phyloP scores from a whole-genome alignment of 257 asterid species.

The Primulina tabacum region DNA sequence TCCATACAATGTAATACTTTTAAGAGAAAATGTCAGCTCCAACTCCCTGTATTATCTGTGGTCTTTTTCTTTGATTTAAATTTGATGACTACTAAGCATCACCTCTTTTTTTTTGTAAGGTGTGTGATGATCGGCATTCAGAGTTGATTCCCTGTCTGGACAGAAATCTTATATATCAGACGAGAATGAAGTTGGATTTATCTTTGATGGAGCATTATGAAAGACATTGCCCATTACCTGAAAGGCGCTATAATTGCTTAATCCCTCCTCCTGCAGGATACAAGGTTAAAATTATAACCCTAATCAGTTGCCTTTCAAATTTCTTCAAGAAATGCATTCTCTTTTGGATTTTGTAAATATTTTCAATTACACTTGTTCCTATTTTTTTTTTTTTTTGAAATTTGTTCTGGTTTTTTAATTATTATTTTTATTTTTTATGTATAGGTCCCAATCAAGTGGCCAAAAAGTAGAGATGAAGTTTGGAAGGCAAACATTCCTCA shows the following conservation, averaged over 20 bases:
- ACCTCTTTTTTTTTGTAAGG: conserved; percentile 41
- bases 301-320: conserved; percentile 13
- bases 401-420: not conserved
- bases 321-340: conserved; percentile 5
- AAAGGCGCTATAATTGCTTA: conserved; percentile 83
- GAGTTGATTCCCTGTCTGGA: conserved; percentile 98
- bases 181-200: conserved; percentile 85
- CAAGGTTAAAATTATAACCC: conserved; percentile 51
- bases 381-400: conserved; percentile 1
- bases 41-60: not conserved
- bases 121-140: conserved; percentile 95
- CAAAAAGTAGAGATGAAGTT: conserved; percentile 86
- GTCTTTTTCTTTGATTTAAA: conserved; percentile 11
- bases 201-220: conserved; percentile 99
- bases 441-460: conserved; percentile 93
- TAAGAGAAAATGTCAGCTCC: conserved; percentile 2
- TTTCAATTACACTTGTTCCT: conserved; percentile 14
- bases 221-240: conserved; percentile 95
- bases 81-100: conserved; percentile 11
- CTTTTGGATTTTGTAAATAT: not conserved
- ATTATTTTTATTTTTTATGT: not conserved
- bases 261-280: conserved; percentile 97
- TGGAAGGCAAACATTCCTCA: conserved; percentile 97
- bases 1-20: conserved; percentile 14
- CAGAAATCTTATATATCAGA: conserved; percentile 88